Conservation (phyloP, 1,139 yeast species). For the Nakaseomyces delphensis region DNA sequence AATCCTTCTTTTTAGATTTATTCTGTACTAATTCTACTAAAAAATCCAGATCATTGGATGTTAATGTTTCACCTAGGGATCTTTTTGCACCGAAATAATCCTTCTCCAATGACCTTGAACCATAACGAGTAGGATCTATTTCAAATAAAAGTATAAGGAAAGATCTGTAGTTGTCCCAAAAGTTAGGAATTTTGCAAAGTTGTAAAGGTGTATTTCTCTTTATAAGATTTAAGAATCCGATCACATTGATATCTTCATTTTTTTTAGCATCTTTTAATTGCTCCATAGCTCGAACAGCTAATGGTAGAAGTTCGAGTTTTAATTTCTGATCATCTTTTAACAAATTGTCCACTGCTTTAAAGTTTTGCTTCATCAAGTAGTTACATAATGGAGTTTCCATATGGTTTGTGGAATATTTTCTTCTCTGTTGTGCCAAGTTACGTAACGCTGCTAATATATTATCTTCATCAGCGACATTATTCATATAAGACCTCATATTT, state of each 20-base stretch:
- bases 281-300: neutral
- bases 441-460: slow-evolving; percentile 26
- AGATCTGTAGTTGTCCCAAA: slow-evolving; percentile 15
- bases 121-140: slow-evolving; percentile 11
- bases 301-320: neutral
- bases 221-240: neutral
- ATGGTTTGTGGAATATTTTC: slow-evolving; percentile 14
- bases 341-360: slow-evolving; percentile 9
- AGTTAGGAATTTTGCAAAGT: slow-evolving; percentile 7
- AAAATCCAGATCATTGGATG: slow-evolving; percentile 18
- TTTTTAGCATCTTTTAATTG: neutral
- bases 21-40: slow-evolving; percentile 14
- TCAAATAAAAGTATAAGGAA: slow-evolving; percentile 14
- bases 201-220: slow-evolving; percentile 1
- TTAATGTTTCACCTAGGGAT: slow-evolving; percentile 14
- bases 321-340: neutral
- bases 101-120: slow-evolving; percentile 10
- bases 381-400: neutral
- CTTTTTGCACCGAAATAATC: slow-evolving; percentile 22
- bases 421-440: slow-evolving; percentile 25
- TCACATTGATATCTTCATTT: neutral
- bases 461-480: slow-evolving; percentile 12
- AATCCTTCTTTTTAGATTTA: slow-evolving; percentile 8
- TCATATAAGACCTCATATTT: neutral
- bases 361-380: slow-evolving; percentile 13